Evolutionary conservation across 2,329 filamentous ascomycete genomes (phyloP).

Genomic region (Fusarium succisae): DNA sequence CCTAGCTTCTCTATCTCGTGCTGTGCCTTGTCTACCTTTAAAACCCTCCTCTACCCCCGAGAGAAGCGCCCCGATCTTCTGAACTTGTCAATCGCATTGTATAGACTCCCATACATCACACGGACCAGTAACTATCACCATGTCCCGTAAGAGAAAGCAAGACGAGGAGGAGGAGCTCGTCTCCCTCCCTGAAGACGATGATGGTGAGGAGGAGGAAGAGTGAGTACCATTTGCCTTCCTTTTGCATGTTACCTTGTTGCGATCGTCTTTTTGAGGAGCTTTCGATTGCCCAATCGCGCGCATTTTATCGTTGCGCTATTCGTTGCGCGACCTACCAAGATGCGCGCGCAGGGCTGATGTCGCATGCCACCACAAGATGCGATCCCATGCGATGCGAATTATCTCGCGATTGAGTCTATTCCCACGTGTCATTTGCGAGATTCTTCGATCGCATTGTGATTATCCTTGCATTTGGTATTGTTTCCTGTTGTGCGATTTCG

Average conservation of each 20-base stretch:
- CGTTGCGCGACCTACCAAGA: conserved; percentile 25
- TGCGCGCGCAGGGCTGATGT: conserved; percentile 34
- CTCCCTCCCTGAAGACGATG: conserved; percentile 62
- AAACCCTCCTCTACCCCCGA: conserved; percentile 20
- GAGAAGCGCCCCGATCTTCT: conserved; percentile 12
- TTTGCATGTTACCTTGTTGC: not conserved
- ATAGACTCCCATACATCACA: conserved; percentile 9
- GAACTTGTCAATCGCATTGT: conserved; percentile 20
- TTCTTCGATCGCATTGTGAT: not conserved
- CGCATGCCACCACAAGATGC: conserved; percentile 25
- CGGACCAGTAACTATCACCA: conserved; percentile 39
- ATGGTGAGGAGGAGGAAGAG: conserved; percentile 64
- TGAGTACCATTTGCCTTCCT: conserved; percentile 48
- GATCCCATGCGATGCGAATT: not conserved
- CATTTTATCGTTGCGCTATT: conserved; percentile 7
- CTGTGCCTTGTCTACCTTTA: conserved; percentile 28
- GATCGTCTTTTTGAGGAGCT: not conserved
- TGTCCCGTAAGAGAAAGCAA: conserved; percentile 66
- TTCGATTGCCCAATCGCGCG: conserved; percentile 26
- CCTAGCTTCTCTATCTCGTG: conserved; percentile 27
- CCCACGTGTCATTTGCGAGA: not conserved
- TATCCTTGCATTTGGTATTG: not conserved
- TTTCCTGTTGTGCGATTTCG: not conserved
- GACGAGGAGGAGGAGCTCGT: conserved; percentile 64
- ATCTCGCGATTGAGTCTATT: conserved; percentile 1